These are phyloP conservation scores for Penicillium pancosmium DNA, from an alignment of 495 filamentous ascomycete species.

Conservation along the genomic window DNA sequence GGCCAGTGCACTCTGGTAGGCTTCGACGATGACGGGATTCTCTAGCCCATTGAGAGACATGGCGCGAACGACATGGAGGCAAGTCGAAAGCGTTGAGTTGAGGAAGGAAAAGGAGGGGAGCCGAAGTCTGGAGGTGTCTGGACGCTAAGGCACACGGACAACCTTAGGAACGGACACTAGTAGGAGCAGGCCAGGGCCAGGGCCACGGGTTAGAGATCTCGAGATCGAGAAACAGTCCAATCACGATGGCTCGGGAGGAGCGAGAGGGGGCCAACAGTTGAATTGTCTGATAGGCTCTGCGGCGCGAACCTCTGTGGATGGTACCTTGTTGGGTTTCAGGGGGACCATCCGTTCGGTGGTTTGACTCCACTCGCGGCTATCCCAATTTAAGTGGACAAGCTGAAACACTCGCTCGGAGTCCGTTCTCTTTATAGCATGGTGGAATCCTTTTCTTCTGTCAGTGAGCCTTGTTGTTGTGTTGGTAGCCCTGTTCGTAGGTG, in stretches of 20 bases:
- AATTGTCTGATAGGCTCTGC: neutral
- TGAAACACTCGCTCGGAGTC: constrained; percentile 26
- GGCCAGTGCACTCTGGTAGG: constrained; percentile 74
- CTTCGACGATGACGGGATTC: constrained; percentile 75
- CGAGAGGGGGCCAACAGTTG: neutral
- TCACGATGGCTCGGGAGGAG: constrained; percentile 15
- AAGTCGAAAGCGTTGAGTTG: constrained; percentile 12
- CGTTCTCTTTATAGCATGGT: constrained; percentile 18
- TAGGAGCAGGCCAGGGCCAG: neutral
- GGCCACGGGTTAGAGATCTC: constrained; percentile 25
- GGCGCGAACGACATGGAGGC: constrained; percentile 46
- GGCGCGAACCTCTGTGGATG: constrained; percentile 11
- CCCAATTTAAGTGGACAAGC: constrained; percentile 27
- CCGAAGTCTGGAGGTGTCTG: constrained; percentile 8
- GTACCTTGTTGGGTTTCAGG: constrained; percentile 19
- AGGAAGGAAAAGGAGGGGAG: constrained; percentile 16
- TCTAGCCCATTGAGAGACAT: constrained; percentile 99
- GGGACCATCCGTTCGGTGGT: constrained; percentile 16
- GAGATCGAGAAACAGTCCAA: constrained; percentile 25
- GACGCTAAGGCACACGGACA: constrained; percentile 6
- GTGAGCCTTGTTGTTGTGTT: neutral
- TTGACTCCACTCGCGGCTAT: constrained; percentile 30
- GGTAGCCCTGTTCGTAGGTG: too few species aligned
- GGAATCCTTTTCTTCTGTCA: neutral
- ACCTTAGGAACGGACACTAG: too few species aligned